Conservation (phyloP, 2,329 filamentous ascomycete species). For the Venturia effusa region DNA sequence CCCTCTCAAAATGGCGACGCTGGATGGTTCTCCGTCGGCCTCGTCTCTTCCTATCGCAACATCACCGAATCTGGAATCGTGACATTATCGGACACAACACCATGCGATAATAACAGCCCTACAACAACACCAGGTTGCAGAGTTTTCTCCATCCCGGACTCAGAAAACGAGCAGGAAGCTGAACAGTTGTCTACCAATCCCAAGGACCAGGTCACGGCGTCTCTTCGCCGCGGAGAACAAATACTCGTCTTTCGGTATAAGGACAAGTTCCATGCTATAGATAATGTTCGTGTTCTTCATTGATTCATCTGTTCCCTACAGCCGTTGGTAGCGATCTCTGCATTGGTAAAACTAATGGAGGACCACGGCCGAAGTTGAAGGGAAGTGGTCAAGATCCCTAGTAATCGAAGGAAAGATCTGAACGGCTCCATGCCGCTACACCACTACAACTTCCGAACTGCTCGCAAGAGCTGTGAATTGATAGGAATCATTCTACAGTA, state of each 20-base stretch:
- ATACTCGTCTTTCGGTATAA: constrained; percentile 55
- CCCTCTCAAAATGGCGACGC: background rate
- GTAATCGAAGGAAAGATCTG: too few relatives aligned
- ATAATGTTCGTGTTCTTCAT: constrained; percentile 40
- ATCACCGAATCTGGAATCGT: background rate
- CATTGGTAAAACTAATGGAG: too few relatives aligned
- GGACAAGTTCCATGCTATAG: constrained; percentile 54
- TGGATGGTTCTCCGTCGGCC: constrained; percentile 7
- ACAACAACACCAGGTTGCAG: constrained; percentile 1
- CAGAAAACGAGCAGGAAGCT: background rate
- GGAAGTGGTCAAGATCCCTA: too few relatives aligned
- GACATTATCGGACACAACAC: background rate
- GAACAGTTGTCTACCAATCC: background rate
- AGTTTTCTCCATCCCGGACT: background rate
- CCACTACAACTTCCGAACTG: too few relatives aligned
- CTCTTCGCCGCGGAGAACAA: constrained; percentile 37
- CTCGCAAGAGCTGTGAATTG: too few relatives aligned
- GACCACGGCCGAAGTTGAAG: too few relatives aligned
- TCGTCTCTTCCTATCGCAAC: constrained; percentile 1
- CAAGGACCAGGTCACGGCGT: background rate
- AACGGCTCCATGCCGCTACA: too few relatives aligned
- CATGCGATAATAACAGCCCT: background rate
- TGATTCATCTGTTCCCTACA: background rate
- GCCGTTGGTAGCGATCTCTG: too few relatives aligned
- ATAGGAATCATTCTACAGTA: too few relatives aligned